phyloP scores from a whole-genome alignment of 495 filamentous ascomycete genomes.

The Arthonia radiata region DNA sequence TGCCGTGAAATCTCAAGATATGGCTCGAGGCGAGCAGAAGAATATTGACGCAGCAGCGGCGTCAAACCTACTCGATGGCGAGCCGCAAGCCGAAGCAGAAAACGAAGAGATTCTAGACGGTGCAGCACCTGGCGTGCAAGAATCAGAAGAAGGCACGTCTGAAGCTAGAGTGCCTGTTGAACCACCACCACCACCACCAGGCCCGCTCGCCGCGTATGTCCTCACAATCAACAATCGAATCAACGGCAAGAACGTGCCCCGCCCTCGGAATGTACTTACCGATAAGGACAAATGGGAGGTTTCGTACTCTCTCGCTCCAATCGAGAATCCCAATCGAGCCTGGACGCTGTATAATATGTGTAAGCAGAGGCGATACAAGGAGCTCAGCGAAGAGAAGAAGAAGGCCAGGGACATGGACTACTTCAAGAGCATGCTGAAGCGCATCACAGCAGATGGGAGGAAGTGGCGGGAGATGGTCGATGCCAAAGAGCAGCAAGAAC shows the following conservation, averaged over 20 bases:
- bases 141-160: too few relatives aligned
- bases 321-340: conserved; percentile 14
- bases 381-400: conserved; percentile 11
- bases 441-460: too few relatives aligned
- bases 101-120: conserved; percentile 1
- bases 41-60: conserved; percentile 8
- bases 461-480: too few relatives aligned
- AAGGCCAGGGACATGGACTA: conserved; percentile 14
- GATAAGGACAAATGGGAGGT: conserved; percentile 39
- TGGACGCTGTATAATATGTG: conserved; percentile 23
- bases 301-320: conserved; percentile 48
- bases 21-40: too few relatives aligned
- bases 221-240: conserved; percentile 48
- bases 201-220: conserved; percentile 26
- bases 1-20: conserved; percentile 1
- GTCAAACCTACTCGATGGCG: conserved; percentile 4
- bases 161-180: too few relatives aligned
- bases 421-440: neutral
- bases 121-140: too few relatives aligned
- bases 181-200: conserved; percentile 2
- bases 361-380: conserved; percentile 24
- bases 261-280: conserved; percentile 25
- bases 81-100: conserved; percentile 3
- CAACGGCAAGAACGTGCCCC: conserved; percentile 34
- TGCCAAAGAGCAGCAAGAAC: too few relatives aligned